Base-by-base conservation (phyloP, 2,329 filamentous ascomycete genomes). In the Botrytis paeoniae region DNA sequence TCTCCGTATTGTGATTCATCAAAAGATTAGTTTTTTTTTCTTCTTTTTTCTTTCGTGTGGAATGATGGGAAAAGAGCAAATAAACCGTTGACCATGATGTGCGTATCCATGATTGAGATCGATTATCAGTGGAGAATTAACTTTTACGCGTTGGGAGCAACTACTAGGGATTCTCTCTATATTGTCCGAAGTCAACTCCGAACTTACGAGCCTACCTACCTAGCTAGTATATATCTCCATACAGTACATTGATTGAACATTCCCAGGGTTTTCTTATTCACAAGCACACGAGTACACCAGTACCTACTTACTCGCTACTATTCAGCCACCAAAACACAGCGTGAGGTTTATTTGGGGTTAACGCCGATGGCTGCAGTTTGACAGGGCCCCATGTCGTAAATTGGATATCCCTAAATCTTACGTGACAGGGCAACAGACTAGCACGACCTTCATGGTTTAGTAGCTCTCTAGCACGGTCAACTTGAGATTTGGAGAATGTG, bases 131-230 rank as follows among this genome's bases (percentile, higher is more conserved):
- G 66, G 51, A 59, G 66, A 43, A 60, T 69, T 32, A 25, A 48
- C 60, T 41, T 62, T 22, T 6, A n/a, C 60, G 22, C 51, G 25
- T 64, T 75, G 77, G 76, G 75, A 75, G 75, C 75, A 29, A 39
- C 48, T 25, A 57, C 45, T 48, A 48, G 45, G 45, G 20, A 48
- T 48, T 20, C 45, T n/a, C 64, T 37, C 64, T 54, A 20, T 77
- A 76, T 77, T 75, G 66, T 76, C 76, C 75, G 75, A 75, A 65
- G 48, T 73, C 73, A 72, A 63, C 60, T 75, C 74, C 69, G 63
- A 70, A 39, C 22, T 10, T 61, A 51, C 22, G 22, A 51, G 48
- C 48, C 48, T 14, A 51, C 48, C 48, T 48, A 12, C 48, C 48
- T 51, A n/a, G 48, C 41, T 65, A 65, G n/a, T 51, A 14, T 9